phyloP scores from a whole-genome alignment of 441 rosid species.

The Croton setiger region DNA sequence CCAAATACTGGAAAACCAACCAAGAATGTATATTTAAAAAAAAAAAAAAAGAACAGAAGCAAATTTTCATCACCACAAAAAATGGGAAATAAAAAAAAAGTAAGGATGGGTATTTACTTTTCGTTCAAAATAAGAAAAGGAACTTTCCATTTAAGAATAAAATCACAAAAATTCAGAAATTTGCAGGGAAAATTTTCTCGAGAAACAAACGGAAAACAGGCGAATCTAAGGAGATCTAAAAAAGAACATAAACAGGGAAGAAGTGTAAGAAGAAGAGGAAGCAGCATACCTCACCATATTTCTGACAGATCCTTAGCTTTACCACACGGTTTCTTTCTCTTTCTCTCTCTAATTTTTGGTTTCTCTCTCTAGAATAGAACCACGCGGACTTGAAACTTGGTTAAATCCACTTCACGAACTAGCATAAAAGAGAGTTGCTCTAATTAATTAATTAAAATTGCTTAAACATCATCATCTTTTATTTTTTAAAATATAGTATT shows the following conservation, averaged over 20 bases:
- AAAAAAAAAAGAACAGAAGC: not conserved
- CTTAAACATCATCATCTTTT: not conserved
- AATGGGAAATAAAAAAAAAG: not conserved
- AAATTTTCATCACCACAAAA: not conserved
- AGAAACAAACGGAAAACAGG: conserved; percentile 19
- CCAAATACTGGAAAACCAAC: not conserved
- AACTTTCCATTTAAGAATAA: not conserved
- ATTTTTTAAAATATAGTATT: not conserved
- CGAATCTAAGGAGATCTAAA: not conserved
- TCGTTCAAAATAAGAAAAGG: too few relatives aligned
- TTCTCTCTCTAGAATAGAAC: conserved; percentile 22
- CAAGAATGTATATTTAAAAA: not conserved
- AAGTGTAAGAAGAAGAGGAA: not conserved
- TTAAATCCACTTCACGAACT: conserved; percentile 33
- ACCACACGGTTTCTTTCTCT: conserved; percentile 14
- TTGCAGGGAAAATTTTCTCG: not conserved
- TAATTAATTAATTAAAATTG: not conserved
- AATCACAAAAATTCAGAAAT: not conserved
- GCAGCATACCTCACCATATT: conserved; percentile 24
- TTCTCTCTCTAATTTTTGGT: not conserved
- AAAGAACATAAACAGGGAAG: not conserved
- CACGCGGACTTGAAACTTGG: conserved; percentile 33
- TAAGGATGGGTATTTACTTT: not conserved
- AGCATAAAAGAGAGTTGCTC: conserved; percentile 6
- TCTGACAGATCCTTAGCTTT: conserved; percentile 29